phyloP scores from a whole-genome alignment of 768 basidiomycete genomes.

The Kwoniella bestiolae region DNA sequence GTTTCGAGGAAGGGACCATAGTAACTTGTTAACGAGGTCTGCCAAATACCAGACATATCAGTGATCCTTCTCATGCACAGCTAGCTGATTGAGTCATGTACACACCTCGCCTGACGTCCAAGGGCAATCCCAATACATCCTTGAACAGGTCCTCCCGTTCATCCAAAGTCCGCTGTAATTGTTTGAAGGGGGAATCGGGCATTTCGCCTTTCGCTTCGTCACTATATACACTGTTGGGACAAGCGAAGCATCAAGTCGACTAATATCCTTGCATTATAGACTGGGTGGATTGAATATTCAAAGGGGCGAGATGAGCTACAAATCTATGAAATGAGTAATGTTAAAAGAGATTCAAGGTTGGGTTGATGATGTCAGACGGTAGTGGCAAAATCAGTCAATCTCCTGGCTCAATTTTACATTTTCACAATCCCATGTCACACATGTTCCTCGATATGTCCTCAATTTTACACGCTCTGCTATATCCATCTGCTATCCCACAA shows the following conservation, averaged over 20 bases:
- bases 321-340: no score
- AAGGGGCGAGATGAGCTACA: no score
- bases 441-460: no score
- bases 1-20: constrained; percentile 48
- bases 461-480: no score
- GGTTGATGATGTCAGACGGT: constrained; percentile 1
- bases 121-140: constrained; percentile 15
- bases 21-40: constrained; percentile 29
- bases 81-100: not conserved
- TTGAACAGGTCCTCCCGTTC: constrained; percentile 10
- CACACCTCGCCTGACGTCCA: constrained; percentile 25
- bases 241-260: no score
- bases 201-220: not conserved
- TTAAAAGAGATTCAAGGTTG: not conserved
- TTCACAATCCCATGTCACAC: no score
- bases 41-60: not conserved
- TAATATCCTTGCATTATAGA: no score
- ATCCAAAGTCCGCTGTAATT: not conserved
- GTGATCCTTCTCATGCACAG: not conserved
- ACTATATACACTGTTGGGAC: no score
- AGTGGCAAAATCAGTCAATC: not conserved
- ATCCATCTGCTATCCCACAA: no score
- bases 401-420: no score
- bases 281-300: not conserved
- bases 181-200: constrained; percentile 2